Evolutionary conservation across 345 rosid genomes (phyloP).

Genomic region (Fremontodendron californicum): DNA sequence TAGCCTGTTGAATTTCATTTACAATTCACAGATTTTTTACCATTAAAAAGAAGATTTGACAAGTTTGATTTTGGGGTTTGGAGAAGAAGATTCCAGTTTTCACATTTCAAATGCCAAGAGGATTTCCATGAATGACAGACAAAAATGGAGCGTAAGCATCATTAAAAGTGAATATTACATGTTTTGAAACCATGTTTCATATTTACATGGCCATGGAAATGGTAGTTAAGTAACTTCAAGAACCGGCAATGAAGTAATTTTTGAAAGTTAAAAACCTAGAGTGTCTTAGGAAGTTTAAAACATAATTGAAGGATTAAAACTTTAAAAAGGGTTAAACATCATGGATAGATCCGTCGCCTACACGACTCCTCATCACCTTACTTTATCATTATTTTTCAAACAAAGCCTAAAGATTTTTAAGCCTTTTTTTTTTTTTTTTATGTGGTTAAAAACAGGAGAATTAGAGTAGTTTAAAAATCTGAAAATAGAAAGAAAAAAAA

Average conservation of each 20-base stretch:
- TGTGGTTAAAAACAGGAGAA: background rate
- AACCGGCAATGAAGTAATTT: background rate
- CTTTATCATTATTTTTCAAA: conserved; percentile 14
- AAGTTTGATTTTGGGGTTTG: background rate
- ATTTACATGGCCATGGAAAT: background rate
- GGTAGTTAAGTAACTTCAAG: background rate
- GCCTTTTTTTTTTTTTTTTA: conserved; percentile 6
- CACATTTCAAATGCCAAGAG: background rate
- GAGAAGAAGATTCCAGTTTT: background rate
- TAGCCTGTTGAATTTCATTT: background rate
- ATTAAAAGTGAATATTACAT: background rate
- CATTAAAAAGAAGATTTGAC: background rate
- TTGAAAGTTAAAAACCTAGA: background rate
- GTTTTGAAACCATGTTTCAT: background rate
- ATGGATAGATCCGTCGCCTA: conserved; percentile 40
- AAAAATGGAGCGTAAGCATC: background rate
- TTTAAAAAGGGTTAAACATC: conserved; percentile 5
- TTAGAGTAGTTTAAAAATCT: background rate
- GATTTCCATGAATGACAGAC: background rate
- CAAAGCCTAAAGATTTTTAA: conserved; percentile 8
- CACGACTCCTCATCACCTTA: conserved; percentile 45
- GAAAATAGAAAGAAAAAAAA: background rate
- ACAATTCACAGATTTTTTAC: background rate
- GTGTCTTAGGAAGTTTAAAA: background rate
- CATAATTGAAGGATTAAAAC: background rate